Base-by-base conservation (phyloP, 1,139 yeast genomes). In the Pneumocystis carinii region DNA sequence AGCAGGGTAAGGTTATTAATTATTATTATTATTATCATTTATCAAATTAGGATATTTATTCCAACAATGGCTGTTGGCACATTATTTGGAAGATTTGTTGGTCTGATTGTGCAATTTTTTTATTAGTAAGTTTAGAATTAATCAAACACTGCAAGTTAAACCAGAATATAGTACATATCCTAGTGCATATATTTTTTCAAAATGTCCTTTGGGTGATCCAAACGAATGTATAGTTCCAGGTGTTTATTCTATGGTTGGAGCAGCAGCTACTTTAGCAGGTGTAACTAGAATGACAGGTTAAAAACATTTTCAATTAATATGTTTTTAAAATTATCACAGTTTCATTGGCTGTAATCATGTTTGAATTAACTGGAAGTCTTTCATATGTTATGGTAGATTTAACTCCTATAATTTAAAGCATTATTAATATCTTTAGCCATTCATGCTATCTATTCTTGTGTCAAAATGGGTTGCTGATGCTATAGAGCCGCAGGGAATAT, bases 1-100 rank as follows among this genome's bases (percentile, higher is more conserved):
- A 0, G 79, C 83, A 63, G 88, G 88, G 55, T 48, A 48, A 48
- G 27, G 10, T 24, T 42, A 24, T 24, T 48, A 48, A 48, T 48
- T 48, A 12, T 19, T 32, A 48, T 10, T 48, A 24, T 48, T 17
- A 12, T 48, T 17, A 10, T 48, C 27, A 48, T 48, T 48, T 48
- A 48, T 48, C 12, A 12, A 24, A 24, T 29, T 14, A 48, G 55
- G 29, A 81, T 84, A 29, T 84, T 84, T 69, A 85, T 84, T 0
- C 88, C 88, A 1, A 81, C 86, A 0, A 83, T 84, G 87, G 85
- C 83, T 0, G 76, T 80, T 63, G 88, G 88, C 7, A 87, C 87
- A 0, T 72, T 84, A 17, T 83, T 81, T 73, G 88, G 88, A 0
- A 71, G 86, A 36, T 71, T 80, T 5, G 75, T 81, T 65, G 83